phyloP scores from a whole-genome alignment of 2,329 filamentous ascomycete species.

The Colletotrichum sp. region DNA sequence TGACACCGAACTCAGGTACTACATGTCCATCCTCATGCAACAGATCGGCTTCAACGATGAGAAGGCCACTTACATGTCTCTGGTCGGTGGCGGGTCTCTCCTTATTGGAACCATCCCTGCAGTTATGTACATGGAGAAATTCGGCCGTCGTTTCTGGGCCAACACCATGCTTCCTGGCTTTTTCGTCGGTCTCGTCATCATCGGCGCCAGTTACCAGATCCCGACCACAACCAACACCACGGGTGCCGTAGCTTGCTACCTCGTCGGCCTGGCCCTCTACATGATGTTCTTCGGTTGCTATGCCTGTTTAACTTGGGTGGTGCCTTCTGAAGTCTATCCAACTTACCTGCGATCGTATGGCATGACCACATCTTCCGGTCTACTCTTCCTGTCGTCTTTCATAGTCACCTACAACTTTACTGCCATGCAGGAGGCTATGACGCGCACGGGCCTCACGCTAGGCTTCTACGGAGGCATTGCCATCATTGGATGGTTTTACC shows the following conservation, averaged over 20 bases:
- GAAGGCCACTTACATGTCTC: slow-evolving; percentile 74
- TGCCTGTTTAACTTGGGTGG: slow-evolving; percentile 68
- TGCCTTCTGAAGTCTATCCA: slow-evolving; percentile 73
- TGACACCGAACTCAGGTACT: slow-evolving; percentile 41
- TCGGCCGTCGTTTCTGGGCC: slow-evolving; percentile 77
- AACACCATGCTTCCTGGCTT: slow-evolving; percentile 75
- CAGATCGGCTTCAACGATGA: slow-evolving; percentile 70
- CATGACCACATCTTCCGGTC: slow-evolving; percentile 73
- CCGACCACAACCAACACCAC: slow-evolving; percentile 46
- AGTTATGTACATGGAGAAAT: slow-evolving; percentile 74
- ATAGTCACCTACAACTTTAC: slow-evolving; percentile 79
- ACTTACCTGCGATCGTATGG: slow-evolving; percentile 76
- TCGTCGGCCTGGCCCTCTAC: slow-evolving; percentile 71
- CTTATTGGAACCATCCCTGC: slow-evolving; percentile 72
- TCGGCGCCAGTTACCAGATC: slow-evolving; percentile 68
- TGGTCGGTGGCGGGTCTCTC: slow-evolving; percentile 72
- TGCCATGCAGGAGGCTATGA: slow-evolving; percentile 72
- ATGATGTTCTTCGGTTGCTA: slow-evolving; percentile 72
- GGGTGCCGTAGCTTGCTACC: slow-evolving; percentile 64
- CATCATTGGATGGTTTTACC: slow-evolving; percentile 72
- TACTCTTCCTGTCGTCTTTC: slow-evolving; percentile 74
- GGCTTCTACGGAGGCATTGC: slow-evolving; percentile 80
- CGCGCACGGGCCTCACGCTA: slow-evolving; percentile 66
- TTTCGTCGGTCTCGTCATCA: slow-evolving; percentile 71
- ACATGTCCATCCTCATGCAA: slow-evolving; percentile 70